Base-by-base conservation (phyloP, 2,329 filamentous ascomycete genomes). In the Venturia asperata region DNA sequence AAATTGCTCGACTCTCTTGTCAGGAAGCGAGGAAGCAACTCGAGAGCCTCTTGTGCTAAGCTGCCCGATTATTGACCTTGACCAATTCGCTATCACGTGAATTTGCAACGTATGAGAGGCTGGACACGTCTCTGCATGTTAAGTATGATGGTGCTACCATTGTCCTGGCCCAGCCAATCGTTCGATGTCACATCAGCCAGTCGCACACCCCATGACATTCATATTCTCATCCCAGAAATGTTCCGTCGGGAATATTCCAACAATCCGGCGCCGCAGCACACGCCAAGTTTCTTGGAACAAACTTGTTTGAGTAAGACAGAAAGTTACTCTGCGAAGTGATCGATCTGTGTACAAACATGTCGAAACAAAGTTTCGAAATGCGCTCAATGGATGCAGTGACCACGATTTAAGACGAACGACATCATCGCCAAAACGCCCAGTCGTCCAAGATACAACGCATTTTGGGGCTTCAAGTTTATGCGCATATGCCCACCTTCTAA, bases 401-500 rank as follows among this genome's bases (percentile, higher is more conserved):
- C 24, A 52, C 24, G 13, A 21, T 52, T 15, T 13, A 52, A 21
- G 47, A 52, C 47, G 21, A 52, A 27, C 21, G 21, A 13, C 30
- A 37, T 6, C 52, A 58, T 58, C 24, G 30, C 1, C 30, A 34
- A 34, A 5, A n/a, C 2, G 24, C 52, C 15, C 27, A 21, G 19
- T n/a, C 9, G 10, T 27, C 21, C 47, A 15, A 13, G 10, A 34
- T 34, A 13, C 27, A 13, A 15, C 52, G 15, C 27, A 58, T 39
- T 10, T 21, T 58, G 27, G 52, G 17, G 52, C 19, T 37, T 21
- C 30, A 9, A 30, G 17, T 37, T n/a, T 13, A 19, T 15, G 15
- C 27, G 17, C 17, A 58, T 58, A 58, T 58, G 52, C 52, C 52
- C 52, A 58, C 52, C 24, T 39, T 58, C 27, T 58, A 58, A 58